Base-by-base conservation (phyloP, 768 basidiomycete species). In the Lactarius tabidus region DNA sequence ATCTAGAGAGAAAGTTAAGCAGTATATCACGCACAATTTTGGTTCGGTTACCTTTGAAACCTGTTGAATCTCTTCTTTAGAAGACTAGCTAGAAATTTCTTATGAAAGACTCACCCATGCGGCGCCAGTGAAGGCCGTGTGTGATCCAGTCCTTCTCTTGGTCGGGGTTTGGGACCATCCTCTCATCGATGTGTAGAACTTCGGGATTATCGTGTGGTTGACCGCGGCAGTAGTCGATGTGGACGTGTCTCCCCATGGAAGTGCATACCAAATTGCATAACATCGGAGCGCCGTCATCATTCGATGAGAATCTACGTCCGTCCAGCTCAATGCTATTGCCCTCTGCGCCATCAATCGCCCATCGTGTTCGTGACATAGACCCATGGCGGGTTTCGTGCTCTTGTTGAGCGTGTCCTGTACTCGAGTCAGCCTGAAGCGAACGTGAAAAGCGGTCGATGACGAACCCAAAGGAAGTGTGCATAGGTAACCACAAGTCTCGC, bases 321-420 rank as follows among this genome's bases (percentile, higher is more conserved):
- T 83, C 79, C 6, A 86, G 74, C 69, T 86, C 86, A 0, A 86
- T 59, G 1, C 75, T 72, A 2, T 77, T 78, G 18, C 79, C 83
- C 14, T 85, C 81, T 0, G 79, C 79, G 0, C 82, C 84, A 60
- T 85, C 84, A 2, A 86, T 71, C 0, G 80, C 76, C 86, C 87
- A 87, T 39, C 78, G 76, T 0, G 84, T 82, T 60, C 75, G 78
- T 0, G 84, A 82, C 85, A 87, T 87, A 0, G 84, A 85, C 14
- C 86, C 87, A 60, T 87, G 86, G 15, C 77, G 77, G 0, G 86
- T 88, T 56, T 86, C 85, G 41, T 87, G 86, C 54, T 85, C 83
- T 67, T 81, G 78, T 64, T 87, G 85, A 1, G 83, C 60, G 67
- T 88, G 86, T 0, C 82, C 86, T 87, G 35, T 59, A 48, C 28